Evolutionary conservation across 768 basidiomycete genomes (phyloP).

Genomic region (Termitomyces sp.): DNA sequence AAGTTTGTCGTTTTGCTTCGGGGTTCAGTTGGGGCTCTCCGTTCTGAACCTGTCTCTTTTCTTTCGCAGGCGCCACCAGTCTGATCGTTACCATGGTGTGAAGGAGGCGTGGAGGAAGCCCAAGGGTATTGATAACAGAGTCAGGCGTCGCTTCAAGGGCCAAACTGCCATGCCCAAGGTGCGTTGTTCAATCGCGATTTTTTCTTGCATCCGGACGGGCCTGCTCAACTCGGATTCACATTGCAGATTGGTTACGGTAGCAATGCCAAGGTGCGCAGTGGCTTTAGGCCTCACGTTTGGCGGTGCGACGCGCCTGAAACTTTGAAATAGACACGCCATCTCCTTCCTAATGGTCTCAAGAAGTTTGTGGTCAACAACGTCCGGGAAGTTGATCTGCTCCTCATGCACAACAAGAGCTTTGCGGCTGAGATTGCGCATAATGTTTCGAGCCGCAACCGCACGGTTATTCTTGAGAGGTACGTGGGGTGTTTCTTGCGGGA

Average conservation of each 20-base stretch:
- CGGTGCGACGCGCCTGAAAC: too few relatives aligned
- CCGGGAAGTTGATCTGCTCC: conserved; percentile 87
- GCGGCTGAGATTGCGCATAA: conserved; percentile 96
- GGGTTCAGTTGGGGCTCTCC: background rate
- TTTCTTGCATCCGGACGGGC: background rate
- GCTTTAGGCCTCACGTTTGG: too few relatives aligned
- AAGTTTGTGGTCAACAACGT: conserved; percentile 94
- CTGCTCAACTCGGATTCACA: background rate
- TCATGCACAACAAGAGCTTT: conserved; percentile 97
- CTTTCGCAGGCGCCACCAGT: conserved; percentile 84
- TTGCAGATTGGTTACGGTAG: conserved; percentile 79
- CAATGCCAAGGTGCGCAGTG: conserved; percentile 71
- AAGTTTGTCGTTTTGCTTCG: conserved; percentile 53
- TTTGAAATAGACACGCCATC: conserved; percentile 91
- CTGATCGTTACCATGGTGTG: conserved; percentile 93
- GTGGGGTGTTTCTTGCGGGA: conserved; percentile 8
- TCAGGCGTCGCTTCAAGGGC: conserved; percentile 92
- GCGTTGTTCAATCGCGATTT: background rate
- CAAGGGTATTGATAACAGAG: conserved; percentile 99
- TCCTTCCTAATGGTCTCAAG: conserved; percentile 94
- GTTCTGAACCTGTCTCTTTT: conserved; percentile 2
- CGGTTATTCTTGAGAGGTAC: conserved; percentile 82
- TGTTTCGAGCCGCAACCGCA: conserved; percentile 94
- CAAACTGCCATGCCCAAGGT: conserved; percentile 97
- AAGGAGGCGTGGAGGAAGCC: conserved; percentile 99